A percentile compares a stretch with the other conserved stretches of the same genome.
Conservation (phyloP, 805 yeast species). For the Schizosaccharomyces octosporus region DNA sequence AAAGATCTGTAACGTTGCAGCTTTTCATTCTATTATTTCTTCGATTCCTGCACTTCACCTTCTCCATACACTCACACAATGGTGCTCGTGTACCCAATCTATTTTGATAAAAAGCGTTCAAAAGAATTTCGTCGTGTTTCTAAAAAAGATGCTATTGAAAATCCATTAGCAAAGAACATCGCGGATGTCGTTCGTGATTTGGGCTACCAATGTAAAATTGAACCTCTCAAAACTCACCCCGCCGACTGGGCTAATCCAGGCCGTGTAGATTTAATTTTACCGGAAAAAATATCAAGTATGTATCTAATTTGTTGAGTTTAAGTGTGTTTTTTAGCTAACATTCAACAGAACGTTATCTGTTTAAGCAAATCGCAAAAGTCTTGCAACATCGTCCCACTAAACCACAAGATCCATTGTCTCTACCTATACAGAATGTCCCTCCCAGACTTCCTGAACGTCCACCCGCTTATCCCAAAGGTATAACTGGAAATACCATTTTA, state of each 20-base stretch:
- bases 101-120: conserved; percentile 58
- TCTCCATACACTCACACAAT: not conserved
- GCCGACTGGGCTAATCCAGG: conserved; percentile 96
- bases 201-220: conserved; percentile 15
- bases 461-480: conserved; percentile 56
- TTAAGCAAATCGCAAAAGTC: conserved; percentile 34
- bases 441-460: conserved; percentile 15
- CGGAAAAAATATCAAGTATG: not conserved
- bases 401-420: conserved; percentile 25
- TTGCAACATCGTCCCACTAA: conserved; percentile 47
- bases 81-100: conserved; percentile 43
- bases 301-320: conserved; percentile 11
- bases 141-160: conserved; percentile 41
- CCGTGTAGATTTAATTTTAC: conserved; percentile 40
- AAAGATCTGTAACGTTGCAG: too few relatives aligned
- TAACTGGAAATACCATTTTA: conserved; percentile 53
- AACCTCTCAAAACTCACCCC: conserved; percentile 74
- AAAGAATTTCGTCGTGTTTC: conserved; percentile 67
- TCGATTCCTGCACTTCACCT: not conserved
- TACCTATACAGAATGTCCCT: conserved; percentile 17
- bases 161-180: conserved; percentile 67
- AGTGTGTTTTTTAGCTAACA: not conserved
- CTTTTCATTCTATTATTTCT: too few relatives aligned
- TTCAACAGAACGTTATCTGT: conserved; percentile 30
- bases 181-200: conserved; percentile 37